Base-by-base conservation (phyloP, 345 rosid species). In the Tarenaya hassleriana region DNA sequence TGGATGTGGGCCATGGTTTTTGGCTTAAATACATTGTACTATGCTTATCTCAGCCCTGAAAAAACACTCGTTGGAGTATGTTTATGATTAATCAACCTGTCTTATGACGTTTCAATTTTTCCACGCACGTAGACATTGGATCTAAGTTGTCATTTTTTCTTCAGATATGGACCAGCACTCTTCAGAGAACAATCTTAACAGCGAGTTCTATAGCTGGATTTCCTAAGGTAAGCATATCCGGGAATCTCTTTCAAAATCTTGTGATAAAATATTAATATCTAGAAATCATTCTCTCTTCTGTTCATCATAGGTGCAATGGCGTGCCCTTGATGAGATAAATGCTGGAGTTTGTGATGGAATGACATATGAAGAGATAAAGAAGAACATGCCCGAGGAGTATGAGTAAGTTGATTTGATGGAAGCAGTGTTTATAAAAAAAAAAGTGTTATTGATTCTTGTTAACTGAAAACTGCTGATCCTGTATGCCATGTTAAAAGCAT, bases 111-210 rank as follows among this genome's bases (percentile, higher is more conserved):
- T n/a, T n/a, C n/a, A n/a, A n/a, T n/a, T n/a, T n/a, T n/a, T n/a
- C n/a, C n/a, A n/a, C n/a, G n/a, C n/a, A n/a, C n/a, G n/a, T n/a
- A n/a, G n/a, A n/a, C n/a, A n/a, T n/a, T 24, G 29, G 29, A 2
- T 24, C 29, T 24, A 24, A 24, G 29, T 2, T 2, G 29, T 24
- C 29, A 24, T 24, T 24, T 24, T n/a, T 24, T 24, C 29, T 62
- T 60, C 64, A 88, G 97, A 88, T 94, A 58, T 94, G 99, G 97
- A 94, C 97, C 41, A 94, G 99, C 78, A 94, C 99, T n/a, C 74
- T 94, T 53, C 97, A 94, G 75, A 77, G 99, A 63, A 75, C 95
- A 17, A 86, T 83, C 67, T 58, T 81, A 35, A 81, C 97, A 48
- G 99, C 97, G 58, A 73, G 79, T 67, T 83, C 99, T 10, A 83